Percentiles rank a stretch among this genome's conserved stretches.
Conservation (phyloP, 2,329 filamentous ascomycete genomes). For the Paecilomyces niveus region DNA sequence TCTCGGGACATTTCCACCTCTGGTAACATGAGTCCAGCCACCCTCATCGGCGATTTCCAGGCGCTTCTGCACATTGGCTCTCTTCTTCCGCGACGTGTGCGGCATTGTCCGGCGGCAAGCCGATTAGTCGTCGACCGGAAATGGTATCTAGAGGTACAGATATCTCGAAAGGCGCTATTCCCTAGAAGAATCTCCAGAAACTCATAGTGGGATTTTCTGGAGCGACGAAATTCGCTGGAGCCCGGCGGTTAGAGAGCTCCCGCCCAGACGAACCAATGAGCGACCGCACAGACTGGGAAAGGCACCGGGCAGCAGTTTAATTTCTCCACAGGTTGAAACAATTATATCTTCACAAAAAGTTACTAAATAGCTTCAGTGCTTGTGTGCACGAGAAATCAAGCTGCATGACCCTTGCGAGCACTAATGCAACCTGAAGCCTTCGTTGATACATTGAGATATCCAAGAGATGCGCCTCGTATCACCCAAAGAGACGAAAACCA, state of each 20-base stretch:
- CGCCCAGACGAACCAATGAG: neutral
- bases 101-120: conserved; percentile 19
- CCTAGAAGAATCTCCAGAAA: neutral
- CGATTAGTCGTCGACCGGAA: neutral
- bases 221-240: neutral
- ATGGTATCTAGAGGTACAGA: neutral
- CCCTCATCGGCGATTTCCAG: conserved; percentile 30
- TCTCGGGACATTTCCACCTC: conserved; percentile 16
- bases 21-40: conserved; percentile 40
- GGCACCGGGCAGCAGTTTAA: neutral
- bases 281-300: neutral
- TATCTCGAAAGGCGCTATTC: neutral
- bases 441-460: neutral
- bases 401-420: neutral
- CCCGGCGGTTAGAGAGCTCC: neutral
- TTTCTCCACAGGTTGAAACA: neutral
- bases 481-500: neutral
- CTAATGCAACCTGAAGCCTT: neutral
- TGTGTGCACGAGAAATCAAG: neutral
- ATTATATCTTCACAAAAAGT: neutral
- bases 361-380: neutral
- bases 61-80: conserved; percentile 21
- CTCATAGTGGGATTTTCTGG: neutral
- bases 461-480: neutral
- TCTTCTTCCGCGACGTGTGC: conserved; percentile 24